Evolutionary conservation across 1,284 basidiomycete species (phyloP), one percentile per base, ranked within the genome.

Genomic region (Meira nashicola): DNA sequence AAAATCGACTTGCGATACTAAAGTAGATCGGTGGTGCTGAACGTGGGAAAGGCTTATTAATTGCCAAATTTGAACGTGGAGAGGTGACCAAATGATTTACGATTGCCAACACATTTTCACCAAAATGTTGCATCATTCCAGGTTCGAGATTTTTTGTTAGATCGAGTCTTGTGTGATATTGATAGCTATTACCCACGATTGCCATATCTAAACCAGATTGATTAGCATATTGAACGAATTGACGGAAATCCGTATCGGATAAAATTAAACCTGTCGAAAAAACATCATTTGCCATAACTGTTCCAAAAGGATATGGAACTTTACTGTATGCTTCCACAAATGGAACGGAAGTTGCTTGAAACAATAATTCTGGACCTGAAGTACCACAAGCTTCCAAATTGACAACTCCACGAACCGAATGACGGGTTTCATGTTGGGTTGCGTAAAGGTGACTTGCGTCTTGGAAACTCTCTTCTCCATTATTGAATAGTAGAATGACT

Each of bases 381-480:
- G 87, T 87, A 0, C 94, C 94, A 41, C 91, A 92, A 46, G 92
- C 89, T 84, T 97, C 94, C 11, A 98, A 83, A 73, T 98, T 97
- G 77, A 97, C 86, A 4, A 88, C 86, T 0, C 91, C 90, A 9
- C 89, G 86, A 19, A 97, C 86, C 14, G 88, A 90, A 23, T 63
- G 39, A 23, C 64, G 64, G 46, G 75, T 77, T 21, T 65, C 51
- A 59, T 78, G 70, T 51, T 77, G 72, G 48, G 76, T 77, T 47
- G 74, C 69, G 65, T 73, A 78, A 28, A 78, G 82, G 78, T 98
- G 93, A 0, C 91, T 93, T 0, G 89, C 93, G 73, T 96, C 93
- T 78, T 95, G 92, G 23, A 81, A 74, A 65, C 75, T 89, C 73
- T 94, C 91, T 77, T 98, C 93, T 6, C 89, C 95, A 63, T 95